These are phyloP conservation scores for Osmanthus fragrans DNA, from an alignment of 257 asterid species.

Conservation along the genomic window DNA sequence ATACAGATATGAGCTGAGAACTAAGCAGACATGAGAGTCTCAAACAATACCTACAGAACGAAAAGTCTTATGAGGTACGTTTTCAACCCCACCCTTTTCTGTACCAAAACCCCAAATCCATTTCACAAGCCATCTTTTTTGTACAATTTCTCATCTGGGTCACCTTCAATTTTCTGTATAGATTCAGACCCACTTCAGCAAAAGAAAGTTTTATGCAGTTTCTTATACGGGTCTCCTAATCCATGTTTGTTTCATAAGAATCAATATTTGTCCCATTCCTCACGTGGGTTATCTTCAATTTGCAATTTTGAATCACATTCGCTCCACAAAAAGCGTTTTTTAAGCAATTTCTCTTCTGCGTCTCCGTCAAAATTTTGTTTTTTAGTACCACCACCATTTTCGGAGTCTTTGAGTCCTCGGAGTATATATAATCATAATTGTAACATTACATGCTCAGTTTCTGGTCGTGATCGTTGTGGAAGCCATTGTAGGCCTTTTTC, in stretches of 20 bases:
- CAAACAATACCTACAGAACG: background rate
- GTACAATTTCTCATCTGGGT: conserved; percentile 23
- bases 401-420: conserved; percentile 5
- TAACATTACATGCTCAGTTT: background rate
- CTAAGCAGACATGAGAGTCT: conserved; percentile 34
- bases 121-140: background rate
- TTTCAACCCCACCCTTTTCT: conserved; percentile 23
- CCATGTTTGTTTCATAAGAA: conserved; percentile 1
- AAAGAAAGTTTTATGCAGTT: background rate
- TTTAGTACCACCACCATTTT: conserved; percentile 2
- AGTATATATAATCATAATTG: background rate
- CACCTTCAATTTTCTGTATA: conserved; percentile 2
- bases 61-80: conserved; percentile 30
- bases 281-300: conserved; percentile 16
- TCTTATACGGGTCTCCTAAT: conserved; percentile 15
- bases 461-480: conserved; percentile 11
- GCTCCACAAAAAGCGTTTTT: conserved; percentile 1
- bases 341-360: background rate
- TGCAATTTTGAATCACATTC: conserved; percentile 13
- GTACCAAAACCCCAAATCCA: conserved; percentile 33
- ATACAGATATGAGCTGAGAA: conserved; percentile 24
- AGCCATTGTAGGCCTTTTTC: conserved; percentile 25
- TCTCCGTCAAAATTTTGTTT: background rate
- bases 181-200: background rate
- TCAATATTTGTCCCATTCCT: conserved; percentile 6